These are phyloP conservation scores for Pseudofabraea citricarpa DNA, from an alignment of 2,329 filamentous ascomycete species.

Conservation along the genomic window DNA sequence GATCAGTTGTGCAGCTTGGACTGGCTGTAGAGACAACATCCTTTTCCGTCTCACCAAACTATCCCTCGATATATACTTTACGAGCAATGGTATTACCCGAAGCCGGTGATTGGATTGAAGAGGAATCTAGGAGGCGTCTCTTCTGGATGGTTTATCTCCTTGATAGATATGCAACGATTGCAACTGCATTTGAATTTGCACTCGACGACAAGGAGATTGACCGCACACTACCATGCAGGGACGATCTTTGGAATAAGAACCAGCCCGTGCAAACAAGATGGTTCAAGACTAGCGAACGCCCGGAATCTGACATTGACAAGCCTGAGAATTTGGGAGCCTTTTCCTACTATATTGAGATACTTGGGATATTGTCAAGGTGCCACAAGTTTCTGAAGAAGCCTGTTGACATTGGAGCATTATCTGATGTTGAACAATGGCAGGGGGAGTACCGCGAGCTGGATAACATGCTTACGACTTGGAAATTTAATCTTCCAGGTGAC, in stretches of 20 bases:
- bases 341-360: constrained; percentile 84
- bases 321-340: constrained; percentile 83
- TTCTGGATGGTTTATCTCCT: constrained; percentile 96
- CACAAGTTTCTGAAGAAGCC: constrained; percentile 86
- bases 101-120: constrained; percentile 80
- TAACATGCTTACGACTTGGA: constrained; percentile 74
- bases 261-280: constrained; percentile 79
- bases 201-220: constrained; percentile 88
- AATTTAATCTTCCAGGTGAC: constrained; percentile 74
- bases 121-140: constrained; percentile 76
- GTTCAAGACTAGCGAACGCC: constrained; percentile 55
- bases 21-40: constrained; percentile 80
- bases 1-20: constrained; percentile 83
- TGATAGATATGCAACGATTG: constrained; percentile 84
- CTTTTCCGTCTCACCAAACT: constrained; percentile 70
- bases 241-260: constrained; percentile 81
- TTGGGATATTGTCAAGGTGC: constrained; percentile 81
- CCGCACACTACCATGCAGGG: constrained; percentile 77
- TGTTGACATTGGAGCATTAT: constrained; percentile 78
- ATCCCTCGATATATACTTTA: constrained; percentile 83
- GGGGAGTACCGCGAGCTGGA: constrained; percentile 81
- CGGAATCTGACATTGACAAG: constrained; percentile 61
- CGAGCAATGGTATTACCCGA: constrained; percentile 82
- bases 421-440: constrained; percentile 88
- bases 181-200: constrained; percentile 88